These are phyloP conservation scores for Cladosporium sp. DNA, from an alignment of 2,329 filamentous ascomycete species.

Conservation along the genomic window DNA sequence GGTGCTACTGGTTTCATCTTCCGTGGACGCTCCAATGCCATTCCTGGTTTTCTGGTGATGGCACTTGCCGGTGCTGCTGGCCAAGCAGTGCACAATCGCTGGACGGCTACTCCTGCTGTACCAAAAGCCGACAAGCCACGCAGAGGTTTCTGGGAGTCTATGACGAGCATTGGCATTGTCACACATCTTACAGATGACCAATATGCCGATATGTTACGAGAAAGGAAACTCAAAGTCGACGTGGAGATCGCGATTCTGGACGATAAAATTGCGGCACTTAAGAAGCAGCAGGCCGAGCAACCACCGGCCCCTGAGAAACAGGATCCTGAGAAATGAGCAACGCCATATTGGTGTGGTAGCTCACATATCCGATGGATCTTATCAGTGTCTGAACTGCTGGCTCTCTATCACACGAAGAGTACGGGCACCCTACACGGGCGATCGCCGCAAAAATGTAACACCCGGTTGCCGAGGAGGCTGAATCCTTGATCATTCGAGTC, in stretches of 20 bases:
- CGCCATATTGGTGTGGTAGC: no score
- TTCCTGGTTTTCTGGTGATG: slow-evolving; percentile 59
- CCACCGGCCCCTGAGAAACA: background rate
- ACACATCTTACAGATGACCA: slow-evolving; percentile 67
- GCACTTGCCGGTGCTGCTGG: slow-evolving; percentile 54
- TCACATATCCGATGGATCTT: no score
- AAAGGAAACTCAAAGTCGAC: slow-evolving; percentile 68
- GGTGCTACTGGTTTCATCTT: slow-evolving; percentile 51
- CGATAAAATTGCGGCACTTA: slow-evolving; percentile 62
- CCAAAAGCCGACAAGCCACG: slow-evolving; percentile 34
- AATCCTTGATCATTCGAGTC: no score
- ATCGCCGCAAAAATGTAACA: no score
- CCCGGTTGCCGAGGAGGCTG: no score
- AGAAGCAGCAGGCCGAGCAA: slow-evolving; percentile 17
- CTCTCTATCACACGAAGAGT: no score
- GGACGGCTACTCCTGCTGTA: slow-evolving; percentile 33
- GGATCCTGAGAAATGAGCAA: slow-evolving; percentile 7
- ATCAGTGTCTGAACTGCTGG: no score
- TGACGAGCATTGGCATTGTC: slow-evolving; percentile 58
- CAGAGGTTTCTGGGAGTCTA: slow-evolving; percentile 42
- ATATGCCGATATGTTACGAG: slow-evolving; percentile 65
- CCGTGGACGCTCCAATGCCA: slow-evolving; percentile 51
- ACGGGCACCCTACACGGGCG: no score
- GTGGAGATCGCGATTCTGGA: slow-evolving; percentile 75
- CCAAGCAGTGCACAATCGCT: slow-evolving; percentile 53